These are phyloP conservation scores for Carex arenaria DNA, from an alignment of 202 grass and related monocot genomes.

Conservation along the genomic window DNA sequence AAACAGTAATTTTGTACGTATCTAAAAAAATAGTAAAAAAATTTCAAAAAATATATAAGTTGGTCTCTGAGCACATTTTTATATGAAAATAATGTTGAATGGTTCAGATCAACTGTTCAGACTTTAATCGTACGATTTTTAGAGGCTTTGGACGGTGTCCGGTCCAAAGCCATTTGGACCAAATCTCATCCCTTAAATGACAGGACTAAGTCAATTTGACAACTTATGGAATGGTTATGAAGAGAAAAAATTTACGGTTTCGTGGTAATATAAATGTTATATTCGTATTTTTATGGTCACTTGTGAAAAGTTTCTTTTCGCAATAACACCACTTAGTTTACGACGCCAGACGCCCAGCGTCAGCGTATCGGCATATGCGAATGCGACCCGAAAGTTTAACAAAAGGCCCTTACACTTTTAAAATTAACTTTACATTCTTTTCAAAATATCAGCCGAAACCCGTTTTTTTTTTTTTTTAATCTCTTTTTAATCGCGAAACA, in stretches of 20 bases:
- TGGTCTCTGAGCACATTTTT: too few species aligned
- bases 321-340: background rate
- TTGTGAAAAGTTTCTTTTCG: background rate
- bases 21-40: too few species aligned
- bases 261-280: background rate
- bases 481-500: constrained; percentile 1
- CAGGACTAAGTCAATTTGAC: background rate
- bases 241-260: background rate
- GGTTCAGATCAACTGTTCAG: too few species aligned
- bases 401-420: background rate
- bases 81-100: too few species aligned
- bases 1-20: too few species aligned
- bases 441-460: background rate
- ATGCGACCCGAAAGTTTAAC: constrained; percentile 5
- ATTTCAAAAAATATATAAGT: too few species aligned
- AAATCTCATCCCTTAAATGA: too few species aligned
- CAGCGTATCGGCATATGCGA: background rate
- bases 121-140: too few species aligned
- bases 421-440: background rate
- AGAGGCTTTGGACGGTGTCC: too few species aligned
- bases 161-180: too few species aligned
- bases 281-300: background rate
- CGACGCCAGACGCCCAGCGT: background rate
- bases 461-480: background rate
- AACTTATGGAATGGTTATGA: background rate